Evolutionary conservation across 192 early-diverging fungal species (phyloP), one percentile per base, ranked within the genome.

Genomic region (Backusella mclennaniae): DNA sequence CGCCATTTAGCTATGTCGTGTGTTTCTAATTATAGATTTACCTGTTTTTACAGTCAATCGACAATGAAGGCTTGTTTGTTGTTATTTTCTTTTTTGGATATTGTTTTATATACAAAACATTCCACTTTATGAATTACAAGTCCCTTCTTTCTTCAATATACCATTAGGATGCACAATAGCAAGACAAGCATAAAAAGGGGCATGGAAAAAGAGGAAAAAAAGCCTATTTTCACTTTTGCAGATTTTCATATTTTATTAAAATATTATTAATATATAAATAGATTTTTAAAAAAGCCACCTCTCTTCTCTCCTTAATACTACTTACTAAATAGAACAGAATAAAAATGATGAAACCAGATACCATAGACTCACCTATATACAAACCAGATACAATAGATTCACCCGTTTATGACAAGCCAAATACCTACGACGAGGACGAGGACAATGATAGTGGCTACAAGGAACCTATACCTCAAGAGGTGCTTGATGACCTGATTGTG

Each of bases 391-490:
- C 76, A 6, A 76, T 81, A 9, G 79, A 81, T 42, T 73, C 71
- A 4, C 79, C 67, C 23, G 33, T 74, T 15, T 82, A 82, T 67
- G 76, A 77, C 23, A 82, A 82, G 21, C 80, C 80, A 3, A 82
- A 82, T 46, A 73, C 80, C 3, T 71, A 75, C 53, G 80, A 82
- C n/a, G 76, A 75, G 29, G 80, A 82, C n/a, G 76, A 75, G 29
- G 19, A 49, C 12, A 26, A 23, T 31, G 35, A 53, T 33, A 73
- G 35, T 66, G 56, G 23, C 23, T 63, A 63, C 23, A 63, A 0
- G 56, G 56, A 35, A 38, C 35, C 66, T 70, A 19, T 71, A 66
- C 59, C 59, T 21, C 36, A 52, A 63, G 33, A 73, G 19, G 42
- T 76, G 9, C 39, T 67, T 11, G 67, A 76, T 35, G 75, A 76